These are phyloP conservation scores for Lepiota venenata DNA, from an alignment of 768 basidiomycete species.

Conservation along the genomic window DNA sequence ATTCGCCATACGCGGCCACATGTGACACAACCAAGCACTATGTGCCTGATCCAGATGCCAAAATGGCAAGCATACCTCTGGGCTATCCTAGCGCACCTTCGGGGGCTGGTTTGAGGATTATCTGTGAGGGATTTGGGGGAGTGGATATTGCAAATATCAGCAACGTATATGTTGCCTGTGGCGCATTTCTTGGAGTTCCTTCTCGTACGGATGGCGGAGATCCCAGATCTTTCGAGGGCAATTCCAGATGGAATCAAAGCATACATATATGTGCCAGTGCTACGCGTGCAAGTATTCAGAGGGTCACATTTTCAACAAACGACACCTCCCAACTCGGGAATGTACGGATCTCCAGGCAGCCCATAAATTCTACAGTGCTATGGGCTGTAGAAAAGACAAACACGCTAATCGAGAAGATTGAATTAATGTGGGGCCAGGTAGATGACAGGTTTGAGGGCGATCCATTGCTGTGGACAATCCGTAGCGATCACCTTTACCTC, in stretches of 20 bases:
- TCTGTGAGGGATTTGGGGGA: conserved; percentile 19
- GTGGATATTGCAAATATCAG: conserved; percentile 16
- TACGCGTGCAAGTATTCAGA: not conserved
- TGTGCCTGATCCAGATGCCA: too few relatives aligned
- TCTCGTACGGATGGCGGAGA: conserved; percentile 22
- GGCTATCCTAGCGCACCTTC: not conserved
- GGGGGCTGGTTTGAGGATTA: not conserved
- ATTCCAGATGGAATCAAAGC: conserved; percentile 19
- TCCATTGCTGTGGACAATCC: too few relatives aligned
- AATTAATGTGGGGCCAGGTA: too few relatives aligned
- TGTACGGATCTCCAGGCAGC: not conserved
- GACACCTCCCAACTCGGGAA: not conserved
- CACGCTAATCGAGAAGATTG: not conserved
- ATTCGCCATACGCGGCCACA: too few relatives aligned
- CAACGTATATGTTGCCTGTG: conserved; percentile 18
- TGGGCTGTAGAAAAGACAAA: conserved; percentile 3
- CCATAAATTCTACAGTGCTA: not conserved
- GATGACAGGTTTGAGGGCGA: too few relatives aligned
- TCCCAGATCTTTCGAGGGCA: not conserved
- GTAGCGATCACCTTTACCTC: too few relatives aligned
- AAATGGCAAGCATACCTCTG: not conserved
- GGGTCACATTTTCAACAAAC: not conserved
- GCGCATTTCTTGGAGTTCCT: conserved; percentile 15
- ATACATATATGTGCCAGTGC: too few relatives aligned
- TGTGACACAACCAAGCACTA: rapidly evolving